Evolutionary conservation across 1,139 yeast species (phyloP), one percentile per base, ranked within the genome.

Genomic region (Zygoascus meyerae): DNA sequence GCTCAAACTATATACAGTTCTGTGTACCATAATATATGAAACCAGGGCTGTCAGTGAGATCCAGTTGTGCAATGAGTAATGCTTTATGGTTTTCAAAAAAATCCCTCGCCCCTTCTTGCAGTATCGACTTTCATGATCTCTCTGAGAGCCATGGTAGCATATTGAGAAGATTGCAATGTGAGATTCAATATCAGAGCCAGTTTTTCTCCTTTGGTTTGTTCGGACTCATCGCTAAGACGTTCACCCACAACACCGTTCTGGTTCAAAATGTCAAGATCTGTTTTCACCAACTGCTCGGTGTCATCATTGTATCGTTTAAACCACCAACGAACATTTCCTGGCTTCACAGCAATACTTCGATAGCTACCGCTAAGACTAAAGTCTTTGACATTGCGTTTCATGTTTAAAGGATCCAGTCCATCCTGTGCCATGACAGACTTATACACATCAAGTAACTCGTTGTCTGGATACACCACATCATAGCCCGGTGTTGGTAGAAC

Each of bases 61-160:
- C 31, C 11, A 9, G 31, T 29, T n/a, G n/a, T n/a, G n/a, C n/a
- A n/a, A n/a, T n/a, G n/a, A n/a, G n/a, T n/a, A n/a, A n/a, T n/a
- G n/a, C n/a, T n/a, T n/a, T n/a, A n/a, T n/a, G n/a, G n/a, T 33
- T 4, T 11, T 40, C 17, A 40, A 35, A 42, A 42, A 14, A 57
- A 47, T 8, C 58, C 57, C 30, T 75, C 81, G 43, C 83, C 79
- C 53, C 81, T 72, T 49, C 89, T 78, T 35, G 87, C 75, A 2
- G 95, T 84, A 53, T 86, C 95, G 21, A 80, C 72, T 63, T 83
- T 84, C 95, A 86, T 84, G 47, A 84, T 78, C 63, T 92, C 98
- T 59, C 98, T 76, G 47, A 94, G 70, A 0, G 97, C 95, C 98
- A 94, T 94, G 0, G 99, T 94, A 2, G 99, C 99, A 65, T 94